Conservation (phyloP, 208 protist genomes). For the Vickermania ingenoplastis region DNA sequence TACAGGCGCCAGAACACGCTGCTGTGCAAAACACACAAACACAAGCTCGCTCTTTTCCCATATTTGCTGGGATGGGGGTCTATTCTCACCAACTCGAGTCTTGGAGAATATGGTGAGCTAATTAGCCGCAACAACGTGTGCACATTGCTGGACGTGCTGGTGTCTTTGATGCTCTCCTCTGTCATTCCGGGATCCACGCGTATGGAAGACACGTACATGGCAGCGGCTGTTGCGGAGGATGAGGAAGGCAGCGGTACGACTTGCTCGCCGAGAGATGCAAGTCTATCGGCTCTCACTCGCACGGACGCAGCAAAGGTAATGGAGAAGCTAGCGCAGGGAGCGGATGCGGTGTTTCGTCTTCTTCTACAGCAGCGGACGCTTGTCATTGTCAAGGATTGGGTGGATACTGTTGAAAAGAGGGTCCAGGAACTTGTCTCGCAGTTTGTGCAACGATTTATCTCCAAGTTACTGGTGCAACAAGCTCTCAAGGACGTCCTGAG, state of each 20-base stretch:
- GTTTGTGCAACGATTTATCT: conserved; percentile 66
- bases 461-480: conserved; percentile 60
- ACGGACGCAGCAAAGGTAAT: conserved; percentile 28
- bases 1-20: conserved; percentile 46
- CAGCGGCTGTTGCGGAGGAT: neutral
- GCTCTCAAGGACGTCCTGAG: conserved; percentile 56
- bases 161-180: conserved; percentile 50
- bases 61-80: conserved; percentile 67
- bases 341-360: conserved; percentile 59
- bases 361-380: conserved; percentile 55
- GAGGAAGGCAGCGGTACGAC: neutral
- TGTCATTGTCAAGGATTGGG: conserved; percentile 52
- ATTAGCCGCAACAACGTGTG: conserved; percentile 17
- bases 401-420: conserved; percentile 75
- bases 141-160: conserved; percentile 61
- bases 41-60: conserved; percentile 71
- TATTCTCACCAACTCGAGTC: conserved; percentile 26
- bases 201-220: conserved; percentile 60
- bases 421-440: conserved; percentile 44
- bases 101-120: conserved; percentile 7
- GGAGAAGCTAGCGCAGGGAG: conserved; percentile 65
- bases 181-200: conserved; percentile 18
- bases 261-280: conserved; percentile 28
- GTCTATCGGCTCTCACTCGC: conserved; percentile 55
- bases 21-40: conserved; percentile 72